These are phyloP conservation scores for Phaeotremella fagi DNA, from an alignment of 768 basidiomycete genomes.

Conservation along the genomic window DNA sequence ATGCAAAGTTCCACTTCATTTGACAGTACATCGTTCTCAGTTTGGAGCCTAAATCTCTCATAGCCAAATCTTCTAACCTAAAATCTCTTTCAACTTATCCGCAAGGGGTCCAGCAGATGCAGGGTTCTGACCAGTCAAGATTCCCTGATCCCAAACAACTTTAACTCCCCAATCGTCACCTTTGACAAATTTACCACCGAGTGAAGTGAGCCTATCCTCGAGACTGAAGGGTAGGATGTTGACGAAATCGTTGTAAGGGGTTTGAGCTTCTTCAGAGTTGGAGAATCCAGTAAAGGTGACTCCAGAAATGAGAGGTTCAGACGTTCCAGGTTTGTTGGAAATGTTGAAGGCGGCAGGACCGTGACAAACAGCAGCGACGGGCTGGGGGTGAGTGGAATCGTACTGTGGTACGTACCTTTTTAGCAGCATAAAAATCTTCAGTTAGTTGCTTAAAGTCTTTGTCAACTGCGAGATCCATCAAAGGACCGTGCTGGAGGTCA, in stretches of 20 bases:
- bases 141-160: constrained; percentile 46
- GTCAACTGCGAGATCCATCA: constrained; percentile 65
- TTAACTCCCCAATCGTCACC: constrained; percentile 58
- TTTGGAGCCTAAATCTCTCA: no score
- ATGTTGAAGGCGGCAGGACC: constrained; percentile 68
- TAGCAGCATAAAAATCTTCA: constrained; percentile 62
- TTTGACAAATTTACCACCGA: constrained; percentile 55
- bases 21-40: no score
- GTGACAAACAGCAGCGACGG: constrained; percentile 72
- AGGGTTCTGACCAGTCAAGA: constrained; percentile 58
- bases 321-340: constrained; percentile 54
- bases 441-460: constrained; percentile 58
- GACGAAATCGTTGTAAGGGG: constrained; percentile 50
- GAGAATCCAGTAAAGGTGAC: constrained; percentile 64
- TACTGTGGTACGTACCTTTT: constrained; percentile 56
- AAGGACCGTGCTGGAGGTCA: constrained; percentile 60
- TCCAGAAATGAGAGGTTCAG: constrained; percentile 64
- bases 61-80: no score
- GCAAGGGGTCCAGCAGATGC: constrained; percentile 60
- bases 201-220: constrained; percentile 28
- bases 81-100: constrained; percentile 58
- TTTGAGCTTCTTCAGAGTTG: constrained; percentile 64
- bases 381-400: constrained; percentile 6
- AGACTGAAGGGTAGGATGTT: constrained; percentile 62
- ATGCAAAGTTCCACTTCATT: no score